These are phyloP conservation scores for Tetrapisispora nanseiensis DNA, from an alignment of 805 yeast genomes.

Conservation along the genomic window DNA sequence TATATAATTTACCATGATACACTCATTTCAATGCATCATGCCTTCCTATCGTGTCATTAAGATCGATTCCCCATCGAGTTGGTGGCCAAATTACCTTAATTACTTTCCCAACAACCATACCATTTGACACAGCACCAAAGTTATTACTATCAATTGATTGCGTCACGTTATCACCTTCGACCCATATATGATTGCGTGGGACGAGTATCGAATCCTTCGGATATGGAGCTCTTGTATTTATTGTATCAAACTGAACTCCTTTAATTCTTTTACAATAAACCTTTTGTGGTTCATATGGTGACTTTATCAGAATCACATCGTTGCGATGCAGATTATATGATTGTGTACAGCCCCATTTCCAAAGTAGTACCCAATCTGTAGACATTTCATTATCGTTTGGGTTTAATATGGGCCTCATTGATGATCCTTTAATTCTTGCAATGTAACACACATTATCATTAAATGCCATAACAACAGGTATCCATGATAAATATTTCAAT, in stretches of 20 bases:
- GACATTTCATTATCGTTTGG: slow-evolving; percentile 42
- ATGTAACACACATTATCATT: slow-evolving; percentile 65
- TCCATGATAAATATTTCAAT: slow-evolving; percentile 49
- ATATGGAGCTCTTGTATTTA: slow-evolving; percentile 55
- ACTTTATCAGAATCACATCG: slow-evolving; percentile 67
- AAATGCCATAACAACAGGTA: slow-evolving; percentile 65
- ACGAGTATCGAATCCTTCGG: slow-evolving; percentile 47
- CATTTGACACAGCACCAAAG: slow-evolving; percentile 82
- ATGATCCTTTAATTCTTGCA: slow-evolving; percentile 65
- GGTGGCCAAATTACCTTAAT: slow-evolving; percentile 62
- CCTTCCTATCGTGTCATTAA: neutral
- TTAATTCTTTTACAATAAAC: slow-evolving; percentile 73
- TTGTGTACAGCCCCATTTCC: slow-evolving; percentile 49
- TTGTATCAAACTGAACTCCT: slow-evolving; percentile 63
- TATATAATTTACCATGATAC: neutral
- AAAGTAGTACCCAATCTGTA: slow-evolving; percentile 56
- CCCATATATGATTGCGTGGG: slow-evolving; percentile 84
- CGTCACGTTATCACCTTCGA: slow-evolving; percentile 79
- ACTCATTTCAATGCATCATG: neutral
- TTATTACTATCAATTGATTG: slow-evolving; percentile 79
- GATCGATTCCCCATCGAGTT: slow-evolving; percentile 36
- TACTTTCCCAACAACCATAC: slow-evolving; percentile 71
- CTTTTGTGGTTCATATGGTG: slow-evolving; percentile 72
- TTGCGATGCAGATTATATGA: slow-evolving; percentile 43
- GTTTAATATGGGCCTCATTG: slow-evolving; percentile 86